Evolutionary conservation across 352 stramenopile genomes (phyloP), one percentile per base, ranked within the genome.

Genomic region (Saprolegnia diclina): DNA sequence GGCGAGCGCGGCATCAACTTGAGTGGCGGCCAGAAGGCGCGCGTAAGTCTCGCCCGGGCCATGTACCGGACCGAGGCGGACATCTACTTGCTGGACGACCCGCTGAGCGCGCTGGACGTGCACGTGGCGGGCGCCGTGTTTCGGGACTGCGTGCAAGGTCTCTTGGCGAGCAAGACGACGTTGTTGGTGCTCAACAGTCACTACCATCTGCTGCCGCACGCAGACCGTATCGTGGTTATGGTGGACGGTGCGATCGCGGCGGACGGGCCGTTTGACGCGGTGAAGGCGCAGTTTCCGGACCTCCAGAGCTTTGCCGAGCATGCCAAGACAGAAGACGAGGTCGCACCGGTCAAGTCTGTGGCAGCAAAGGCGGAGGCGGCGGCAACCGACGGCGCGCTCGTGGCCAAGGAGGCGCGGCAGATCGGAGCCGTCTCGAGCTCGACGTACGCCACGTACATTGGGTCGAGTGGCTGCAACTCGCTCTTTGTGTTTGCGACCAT

Each of bases 1-100:
- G 82, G 82, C 42, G 81, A 89, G 65, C 74, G 85, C 5, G 89
- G 89, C 1, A 88, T 96, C 66, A 96, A 92, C 65, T 62, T 96
- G 11, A 90, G 79, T 57, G 89, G 89, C 14, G 89, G 89, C 4
- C 89, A 96, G 63, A 94, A 93, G 67, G 82, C 83, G 26, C 81
- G 85, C 1, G 76, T 94, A 14, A 72, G 67, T 18, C 65, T 93
- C 0, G 82, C 82, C 1, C 77, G 82, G 1, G 81, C 79, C 0
- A 79, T 89, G 67, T 92, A 91, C 32, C 73, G 77, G 14, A 62
- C 83, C 10, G 61, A 45, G 0, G 76, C 74, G 19, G 77, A 91
- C n/a, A 75, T 92, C 35, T 65, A 85, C 26, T 42, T 92, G 55
- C 69, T 92, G 4, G 85, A 92, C 32, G 82, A 90, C 38, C 81